Conservation (phyloP, 1,284 basidiomycete species). For the Sporisorium graminicola region DNA sequence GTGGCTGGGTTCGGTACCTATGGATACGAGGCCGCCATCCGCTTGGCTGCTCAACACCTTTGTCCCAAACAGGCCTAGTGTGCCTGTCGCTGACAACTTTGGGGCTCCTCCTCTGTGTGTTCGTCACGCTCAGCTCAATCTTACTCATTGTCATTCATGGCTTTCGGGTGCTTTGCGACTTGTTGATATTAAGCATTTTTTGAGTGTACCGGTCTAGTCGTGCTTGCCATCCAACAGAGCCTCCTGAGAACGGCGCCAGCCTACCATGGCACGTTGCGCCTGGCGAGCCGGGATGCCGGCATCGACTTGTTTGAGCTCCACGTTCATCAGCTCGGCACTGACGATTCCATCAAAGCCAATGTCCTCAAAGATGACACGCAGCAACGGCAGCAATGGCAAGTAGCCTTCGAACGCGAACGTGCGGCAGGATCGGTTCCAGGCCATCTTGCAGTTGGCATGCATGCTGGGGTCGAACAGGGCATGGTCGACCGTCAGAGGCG, state of each 20-base stretch:
- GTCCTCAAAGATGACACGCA: slow-evolving; percentile 8
- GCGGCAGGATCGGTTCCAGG: slow-evolving; percentile 18
- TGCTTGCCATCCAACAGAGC: neutral
- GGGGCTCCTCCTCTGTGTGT: no score
- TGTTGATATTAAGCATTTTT: no score
- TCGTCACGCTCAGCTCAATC: no score
- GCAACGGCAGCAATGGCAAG: slow-evolving; percentile 12
- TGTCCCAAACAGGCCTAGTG: neutral
- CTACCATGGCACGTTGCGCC: slow-evolving; percentile 6
- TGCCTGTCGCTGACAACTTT: no score
- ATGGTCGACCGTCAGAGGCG: slow-evolving; percentile 13
- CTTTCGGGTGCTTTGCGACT: no score
- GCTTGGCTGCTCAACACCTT: slow-evolving; percentile 9
- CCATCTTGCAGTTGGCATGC: slow-evolving; percentile 28
- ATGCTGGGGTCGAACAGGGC: slow-evolving; percentile 16
- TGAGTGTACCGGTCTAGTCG: neutral
- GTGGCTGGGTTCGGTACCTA: slow-evolving; percentile 58
- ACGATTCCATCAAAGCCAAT: slow-evolving; percentile 11
- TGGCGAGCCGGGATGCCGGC: neutral
- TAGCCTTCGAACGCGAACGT: slow-evolving; percentile 20
- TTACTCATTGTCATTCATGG: no score
- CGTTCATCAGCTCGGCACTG: slow-evolving; percentile 15
- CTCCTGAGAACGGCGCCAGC: slow-evolving; percentile 14
- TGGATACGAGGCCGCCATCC: slow-evolving; percentile 33
- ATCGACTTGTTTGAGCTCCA: slow-evolving; percentile 9